Evolutionary conservation across 768 basidiomycete species (phyloP), one percentile per base, ranked within the genome.

Genomic region (Obba rivulosa): DNA sequence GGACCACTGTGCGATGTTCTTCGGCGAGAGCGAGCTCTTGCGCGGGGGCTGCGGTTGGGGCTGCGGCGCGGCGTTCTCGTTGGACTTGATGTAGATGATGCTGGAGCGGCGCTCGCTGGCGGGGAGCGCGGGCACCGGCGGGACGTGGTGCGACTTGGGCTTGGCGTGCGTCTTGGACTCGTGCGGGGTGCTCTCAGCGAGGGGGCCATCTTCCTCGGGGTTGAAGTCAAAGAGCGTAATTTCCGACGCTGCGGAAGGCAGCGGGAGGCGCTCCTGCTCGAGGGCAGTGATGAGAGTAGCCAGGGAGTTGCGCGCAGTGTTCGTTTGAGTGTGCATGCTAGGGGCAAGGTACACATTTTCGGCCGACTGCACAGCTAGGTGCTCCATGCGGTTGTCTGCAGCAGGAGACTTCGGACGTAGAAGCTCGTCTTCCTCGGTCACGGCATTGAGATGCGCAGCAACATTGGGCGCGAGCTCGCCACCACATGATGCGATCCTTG

Each of bases 111-210:
- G 72, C 43, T 43, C 48, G 46, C 46, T 44, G 11, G 49, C 55
- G 20, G 58, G 41, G 39, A 51, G 56, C 34, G 52, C 37, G 10
- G 57, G 54, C 41, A 54, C 46, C 53, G 47, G 38, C 23, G 61
- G 61, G 24, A 60, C 55, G n/a, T 53, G 52, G 46, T 49, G 58
- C 36, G 46, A 40, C 43, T 57, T 53, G 21, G 42, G 57, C 51
- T 52, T 62, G 45, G 54, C 48, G 51, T 48, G 53, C 50, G 37
- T 46, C 35, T 69, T 59, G 48, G 64, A 68, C 51, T 78, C 78
- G 55, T 79, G 78, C 1, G 83, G 83, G 0, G 84, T 85, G 59
- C 82, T 85, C 61, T 83, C 75, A 3, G 80, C 76, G 38, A 73
- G 70, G 20, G 80, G 80, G 25, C 75, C 74, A 13, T 68, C 48